These are phyloP conservation scores for Fusarium annulatum DNA, from an alignment of 2,329 filamentous ascomycete genomes.

Conservation along the genomic window DNA sequence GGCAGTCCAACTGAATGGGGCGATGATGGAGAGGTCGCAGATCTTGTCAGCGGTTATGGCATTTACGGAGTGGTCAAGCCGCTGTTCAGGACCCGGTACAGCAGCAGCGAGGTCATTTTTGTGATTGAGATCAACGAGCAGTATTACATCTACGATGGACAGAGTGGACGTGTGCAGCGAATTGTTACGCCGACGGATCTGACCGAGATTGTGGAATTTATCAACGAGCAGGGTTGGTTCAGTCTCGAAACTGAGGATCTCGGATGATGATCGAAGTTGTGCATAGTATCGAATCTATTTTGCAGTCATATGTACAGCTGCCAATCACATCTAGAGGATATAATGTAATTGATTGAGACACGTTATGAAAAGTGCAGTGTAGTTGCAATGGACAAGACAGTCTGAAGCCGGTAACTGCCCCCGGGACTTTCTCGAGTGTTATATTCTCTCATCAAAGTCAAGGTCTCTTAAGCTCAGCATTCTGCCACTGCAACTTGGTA, in stretches of 20 bases:
- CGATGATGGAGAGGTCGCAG: neutral
- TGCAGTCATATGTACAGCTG: neutral
- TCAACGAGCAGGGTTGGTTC: neutral
- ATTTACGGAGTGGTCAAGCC: neutral
- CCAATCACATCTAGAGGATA: accelerated
- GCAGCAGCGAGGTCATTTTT: neutral
- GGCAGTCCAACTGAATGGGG: neutral
- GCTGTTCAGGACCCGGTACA: neutral
- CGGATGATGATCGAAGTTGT: neutral
- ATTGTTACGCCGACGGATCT: neutral
- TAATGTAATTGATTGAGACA: accelerated
- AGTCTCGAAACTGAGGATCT: neutral
- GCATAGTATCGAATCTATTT: neutral
- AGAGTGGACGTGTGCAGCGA: neutral
- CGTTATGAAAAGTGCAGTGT: accelerated
- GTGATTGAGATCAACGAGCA: neutral
- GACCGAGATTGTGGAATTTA: neutral
- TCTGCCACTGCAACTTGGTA: neutral
- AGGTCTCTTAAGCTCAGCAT: no score
- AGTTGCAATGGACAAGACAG: accelerated
- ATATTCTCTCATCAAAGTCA: no score
- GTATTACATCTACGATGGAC: neutral
- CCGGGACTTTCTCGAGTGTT: no score
- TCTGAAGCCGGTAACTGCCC: neutral
- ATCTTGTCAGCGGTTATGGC: neutral